Evolutionary conservation across 1,284 basidiomycete species (phyloP).

Genomic region (Irpex sp.): DNA sequence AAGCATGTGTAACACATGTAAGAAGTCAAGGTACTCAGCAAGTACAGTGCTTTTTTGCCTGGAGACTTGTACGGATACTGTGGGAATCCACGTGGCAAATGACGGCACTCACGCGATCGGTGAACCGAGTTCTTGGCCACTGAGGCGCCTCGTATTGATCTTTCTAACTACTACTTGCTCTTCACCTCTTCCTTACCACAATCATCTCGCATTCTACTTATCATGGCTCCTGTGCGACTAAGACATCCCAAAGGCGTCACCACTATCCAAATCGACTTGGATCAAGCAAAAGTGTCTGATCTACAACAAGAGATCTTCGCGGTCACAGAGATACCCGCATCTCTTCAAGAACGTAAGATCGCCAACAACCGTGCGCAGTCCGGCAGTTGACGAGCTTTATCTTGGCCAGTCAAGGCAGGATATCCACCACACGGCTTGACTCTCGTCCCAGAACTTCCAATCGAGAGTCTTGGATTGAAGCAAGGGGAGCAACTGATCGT

Average conservation of each 20-base stretch:
- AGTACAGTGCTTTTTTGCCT: no score
- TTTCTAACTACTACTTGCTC: not conserved
- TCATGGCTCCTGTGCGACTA: constrained; percentile 65
- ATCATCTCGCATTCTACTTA: not conserved
- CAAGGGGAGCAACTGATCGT: constrained; percentile 83
- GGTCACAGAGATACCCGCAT: constrained; percentile 65
- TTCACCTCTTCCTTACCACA: not conserved
- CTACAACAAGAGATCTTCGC: constrained; percentile 67
- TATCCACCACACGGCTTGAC: constrained; percentile 77
- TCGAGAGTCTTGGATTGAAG: constrained; percentile 72
- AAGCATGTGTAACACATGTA: no score
- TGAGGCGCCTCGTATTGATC: not conserved
- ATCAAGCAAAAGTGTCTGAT: constrained; percentile 60
- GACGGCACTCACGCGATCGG: not conserved
- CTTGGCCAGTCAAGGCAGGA: constrained; percentile 67
- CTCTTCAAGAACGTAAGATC: constrained; percentile 69
- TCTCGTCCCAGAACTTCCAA: constrained; percentile 61
- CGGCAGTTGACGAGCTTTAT: not conserved
- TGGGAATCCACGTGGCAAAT: not conserved
- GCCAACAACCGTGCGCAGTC: not conserved
- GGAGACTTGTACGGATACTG: no score
- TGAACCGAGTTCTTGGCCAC: not conserved
- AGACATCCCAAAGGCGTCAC: constrained; percentile 79
- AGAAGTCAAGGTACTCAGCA: no score
- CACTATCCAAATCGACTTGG: constrained; percentile 67